phyloP scores from a whole-genome alignment of 2,329 filamentous ascomycete genomes.

The Chrysosporium queenslandicum region DNA sequence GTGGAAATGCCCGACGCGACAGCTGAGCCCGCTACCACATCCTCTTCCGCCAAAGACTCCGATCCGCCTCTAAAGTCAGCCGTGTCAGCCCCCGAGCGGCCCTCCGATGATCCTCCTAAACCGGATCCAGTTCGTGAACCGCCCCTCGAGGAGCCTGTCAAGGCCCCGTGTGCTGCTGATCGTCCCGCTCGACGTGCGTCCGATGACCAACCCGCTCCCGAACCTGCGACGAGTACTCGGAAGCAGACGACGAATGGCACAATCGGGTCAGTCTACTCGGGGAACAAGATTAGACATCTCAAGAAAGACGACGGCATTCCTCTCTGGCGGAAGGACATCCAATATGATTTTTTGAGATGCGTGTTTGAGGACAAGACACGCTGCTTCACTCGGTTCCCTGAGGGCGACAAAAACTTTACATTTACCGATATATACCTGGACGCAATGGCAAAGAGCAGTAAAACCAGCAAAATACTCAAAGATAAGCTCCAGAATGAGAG shows the following conservation, averaged over 20 bases:
- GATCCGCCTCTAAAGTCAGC: not conserved
- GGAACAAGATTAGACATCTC: conserved; percentile 56
- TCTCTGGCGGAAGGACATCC: conserved; percentile 57
- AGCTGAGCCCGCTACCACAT: not conserved
- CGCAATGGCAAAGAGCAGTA: conserved; percentile 96
- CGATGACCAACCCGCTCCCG: not conserved
- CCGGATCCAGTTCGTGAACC: not conserved
- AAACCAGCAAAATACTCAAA: conserved; percentile 95
- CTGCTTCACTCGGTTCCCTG: conserved; percentile 89
- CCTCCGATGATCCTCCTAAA: not conserved
- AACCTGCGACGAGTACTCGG: conserved; percentile 39
- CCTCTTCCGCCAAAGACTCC: not conserved
- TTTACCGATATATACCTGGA: conserved; percentile 98
- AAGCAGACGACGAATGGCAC: conserved; percentile 56
- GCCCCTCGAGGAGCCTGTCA: not conserved
- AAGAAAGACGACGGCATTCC: conserved; percentile 60
- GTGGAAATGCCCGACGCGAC: not conserved
- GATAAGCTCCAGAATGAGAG: conserved; percentile 91
- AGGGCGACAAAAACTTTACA: conserved; percentile 59
- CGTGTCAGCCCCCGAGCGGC: not conserved
- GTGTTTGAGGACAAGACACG: conserved; percentile 52
- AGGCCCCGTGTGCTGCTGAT: not conserved
- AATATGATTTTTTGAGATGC: conserved; percentile 53
- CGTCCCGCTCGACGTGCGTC: not conserved
- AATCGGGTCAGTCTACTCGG: conserved; percentile 56